Base-by-base conservation (phyloP, 495 filamentous ascomycete species). In the Lophiotrema nucula region DNA sequence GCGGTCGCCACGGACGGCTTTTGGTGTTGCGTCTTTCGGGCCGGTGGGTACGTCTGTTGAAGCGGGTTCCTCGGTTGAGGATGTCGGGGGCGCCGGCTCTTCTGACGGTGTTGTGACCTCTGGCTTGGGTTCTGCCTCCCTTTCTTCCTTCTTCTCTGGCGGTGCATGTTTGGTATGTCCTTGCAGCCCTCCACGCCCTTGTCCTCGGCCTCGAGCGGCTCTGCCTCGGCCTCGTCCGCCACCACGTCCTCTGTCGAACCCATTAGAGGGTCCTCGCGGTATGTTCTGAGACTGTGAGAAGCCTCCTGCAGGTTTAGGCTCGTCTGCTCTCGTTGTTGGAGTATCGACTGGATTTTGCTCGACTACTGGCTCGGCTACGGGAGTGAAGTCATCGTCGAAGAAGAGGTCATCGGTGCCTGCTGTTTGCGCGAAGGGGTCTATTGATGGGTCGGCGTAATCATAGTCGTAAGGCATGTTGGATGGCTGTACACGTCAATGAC, bases 301-400 rank as follows among this genome's bases (percentile, higher is more conserved):
- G 13, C 56, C 62, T 13, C 26, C 31, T 6, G 27, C 52, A 5
- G 55, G 11, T 21, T 10, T 6, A 18, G 18, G 10, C 18, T 43
- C 39, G 8, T 8, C 11, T 6, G 10, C 39, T 8, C 8, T 8
- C 6, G 39, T 6, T 6, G 10, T 18, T 6, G 6, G 10, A 28
- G 18, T 19, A 2, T 49, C 41, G 21, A 62, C 52, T 13, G 58
- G 56, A 18, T 22, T 56, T 23, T 55, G 54, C 51, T 74, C 63
- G 15, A 66, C 50, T 12, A 69, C 62, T 13, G 75, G 67, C 47
- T 75, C 73, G 2, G 78, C 49, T 25, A 86, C 72, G 3, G 86
- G 85, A 28, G 83, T 82, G 60, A 88, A 86, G 63, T 88, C 86
- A 64, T 89, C 86, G 60, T 85, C 82, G 64, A 88, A 88, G 65